Percentiles rank a stretch among this genome's conserved stretches.
Evolutionary conservation across 2,329 filamentous ascomycete species (phyloP).

Genomic region (Orbilia oligospora): DNA sequence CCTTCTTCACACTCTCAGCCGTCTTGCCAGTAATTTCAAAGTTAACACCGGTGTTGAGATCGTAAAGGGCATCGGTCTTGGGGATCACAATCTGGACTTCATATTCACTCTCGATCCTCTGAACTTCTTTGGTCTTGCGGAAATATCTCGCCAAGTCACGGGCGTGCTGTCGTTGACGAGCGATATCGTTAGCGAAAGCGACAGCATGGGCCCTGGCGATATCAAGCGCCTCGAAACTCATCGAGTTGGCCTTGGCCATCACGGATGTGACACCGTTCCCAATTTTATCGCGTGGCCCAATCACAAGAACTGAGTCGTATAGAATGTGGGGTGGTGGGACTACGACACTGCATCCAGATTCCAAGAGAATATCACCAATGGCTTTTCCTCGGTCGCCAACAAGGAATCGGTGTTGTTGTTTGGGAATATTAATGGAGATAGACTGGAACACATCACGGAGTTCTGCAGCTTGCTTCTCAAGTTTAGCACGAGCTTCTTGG

Average conservation of each 20-base stretch:
- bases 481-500: constrained; percentile 81
- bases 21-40: constrained; percentile 77
- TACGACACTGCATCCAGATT: constrained; percentile 91
- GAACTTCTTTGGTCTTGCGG: constrained; percentile 83
- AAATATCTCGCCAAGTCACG: constrained; percentile 90
- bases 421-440: constrained; percentile 82
- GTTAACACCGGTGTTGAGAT: constrained; percentile 59
- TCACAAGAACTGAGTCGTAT: constrained; percentile 85
- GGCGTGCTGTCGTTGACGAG: constrained; percentile 76
- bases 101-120: constrained; percentile 78
- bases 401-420: constrained; percentile 87
- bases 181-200: constrained; percentile 76
- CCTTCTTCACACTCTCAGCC: constrained; percentile 69
- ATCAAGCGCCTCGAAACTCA: constrained; percentile 85
- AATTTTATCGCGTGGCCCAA: constrained; percentile 82
- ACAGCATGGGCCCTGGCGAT: constrained; percentile 83
- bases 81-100: constrained; percentile 68
- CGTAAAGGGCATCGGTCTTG: constrained; percentile 67
- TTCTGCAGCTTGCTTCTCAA: constrained; percentile 83
- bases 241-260: constrained; percentile 87
- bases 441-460: constrained; percentile 83
- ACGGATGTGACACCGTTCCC: constrained; percentile 83
- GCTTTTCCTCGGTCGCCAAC: constrained; percentile 85
- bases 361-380: constrained; percentile 85
- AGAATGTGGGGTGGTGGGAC: constrained; percentile 82